phyloP scores from a whole-genome alignment of 2,329 filamentous ascomycete genomes.

The Curvularia hawaiiensis region DNA sequence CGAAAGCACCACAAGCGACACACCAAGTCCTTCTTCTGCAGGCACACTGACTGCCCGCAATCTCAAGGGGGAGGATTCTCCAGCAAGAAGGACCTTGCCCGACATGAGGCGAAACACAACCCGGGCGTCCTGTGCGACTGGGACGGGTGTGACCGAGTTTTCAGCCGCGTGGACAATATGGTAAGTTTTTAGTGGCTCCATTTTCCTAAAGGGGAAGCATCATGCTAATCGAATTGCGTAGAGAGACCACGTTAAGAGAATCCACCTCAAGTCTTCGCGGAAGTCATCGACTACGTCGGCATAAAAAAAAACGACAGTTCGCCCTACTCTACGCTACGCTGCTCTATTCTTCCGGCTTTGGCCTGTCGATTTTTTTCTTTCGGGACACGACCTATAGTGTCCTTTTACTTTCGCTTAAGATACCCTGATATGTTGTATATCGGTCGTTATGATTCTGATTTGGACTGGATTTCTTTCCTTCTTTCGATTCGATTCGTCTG shows the following conservation, averaged over 20 bases:
- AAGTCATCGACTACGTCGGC: conserved; percentile 30
- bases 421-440: conserved; percentile 31
- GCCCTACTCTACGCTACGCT: background rate
- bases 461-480: background rate
- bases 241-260: conserved; percentile 50
- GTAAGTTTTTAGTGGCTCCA: conserved; percentile 39
- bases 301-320: conserved; percentile 5
- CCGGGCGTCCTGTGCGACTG: conserved; percentile 64
- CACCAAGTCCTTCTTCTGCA: conserved; percentile 65
- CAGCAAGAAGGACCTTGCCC: conserved; percentile 65
- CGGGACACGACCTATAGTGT: background rate
- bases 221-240: conserved; percentile 29
- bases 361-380: background rate
- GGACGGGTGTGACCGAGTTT: conserved; percentile 62
- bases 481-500: background rate
- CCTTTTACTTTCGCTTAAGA: conserved; percentile 36
- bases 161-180: conserved; percentile 68
- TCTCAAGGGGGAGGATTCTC: conserved; percentile 63
- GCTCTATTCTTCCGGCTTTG: background rate
- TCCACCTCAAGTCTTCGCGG: conserved; percentile 45
- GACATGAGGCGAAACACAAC: conserved; percentile 68
- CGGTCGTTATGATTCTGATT: conserved; percentile 5
- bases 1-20: conserved; percentile 68
- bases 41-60: conserved; percentile 63
- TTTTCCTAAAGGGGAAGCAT: background rate